A percentile compares a stretch with the other conserved stretches of the same genome.
phyloP scores from a whole-genome alignment of 208 protist genomes.

The Leptomonas seymouri region DNA sequence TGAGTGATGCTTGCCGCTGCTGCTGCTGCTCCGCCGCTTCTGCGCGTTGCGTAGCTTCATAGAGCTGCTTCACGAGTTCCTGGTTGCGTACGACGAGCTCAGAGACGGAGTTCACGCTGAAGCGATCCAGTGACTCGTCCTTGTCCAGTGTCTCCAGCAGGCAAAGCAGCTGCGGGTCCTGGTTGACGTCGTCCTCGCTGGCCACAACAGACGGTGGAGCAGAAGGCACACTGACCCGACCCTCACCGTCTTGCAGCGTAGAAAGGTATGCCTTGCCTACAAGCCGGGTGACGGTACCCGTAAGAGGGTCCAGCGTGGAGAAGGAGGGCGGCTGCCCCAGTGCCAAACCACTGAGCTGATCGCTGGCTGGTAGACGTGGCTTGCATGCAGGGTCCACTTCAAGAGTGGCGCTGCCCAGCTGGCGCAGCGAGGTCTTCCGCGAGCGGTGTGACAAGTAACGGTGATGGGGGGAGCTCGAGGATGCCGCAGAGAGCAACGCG shows the following conservation, averaged over 20 bases:
- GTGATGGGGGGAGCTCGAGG: neutral
- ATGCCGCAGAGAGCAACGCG: slow-evolving; percentile 3
- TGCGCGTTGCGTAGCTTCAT: slow-evolving; percentile 49
- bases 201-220: slow-evolving; percentile 8
- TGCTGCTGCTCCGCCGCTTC: slow-evolving; percentile 27
- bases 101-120: slow-evolving; percentile 64
- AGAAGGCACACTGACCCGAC: neutral
- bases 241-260: slow-evolving; percentile 8
- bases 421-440: slow-evolving; percentile 39
- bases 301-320: slow-evolving; percentile 33
- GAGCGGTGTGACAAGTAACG: neutral
- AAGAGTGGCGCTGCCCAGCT: slow-evolving; percentile 37
- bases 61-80: slow-evolving; percentile 76
- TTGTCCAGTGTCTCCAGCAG: slow-evolving; percentile 57
- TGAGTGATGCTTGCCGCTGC: slow-evolving; percentile 15
- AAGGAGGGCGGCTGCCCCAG: slow-evolving; percentile 55
- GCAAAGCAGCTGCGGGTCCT: slow-evolving; percentile 38
- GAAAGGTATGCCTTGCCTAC: slow-evolving; percentile 19
- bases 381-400: slow-evolving; percentile 24
- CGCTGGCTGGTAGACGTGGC: slow-evolving; percentile 49
- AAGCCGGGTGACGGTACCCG: slow-evolving; percentile 26
- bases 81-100: slow-evolving; percentile 79
- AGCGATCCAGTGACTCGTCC: slow-evolving; percentile 65
- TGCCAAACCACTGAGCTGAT: slow-evolving; percentile 65
- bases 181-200: slow-evolving; percentile 34